A percentile compares a stretch with the other conserved stretches of the same genome.
Conservation (phyloP, 83 land plant genomes). For the Picea abies region DNA sequence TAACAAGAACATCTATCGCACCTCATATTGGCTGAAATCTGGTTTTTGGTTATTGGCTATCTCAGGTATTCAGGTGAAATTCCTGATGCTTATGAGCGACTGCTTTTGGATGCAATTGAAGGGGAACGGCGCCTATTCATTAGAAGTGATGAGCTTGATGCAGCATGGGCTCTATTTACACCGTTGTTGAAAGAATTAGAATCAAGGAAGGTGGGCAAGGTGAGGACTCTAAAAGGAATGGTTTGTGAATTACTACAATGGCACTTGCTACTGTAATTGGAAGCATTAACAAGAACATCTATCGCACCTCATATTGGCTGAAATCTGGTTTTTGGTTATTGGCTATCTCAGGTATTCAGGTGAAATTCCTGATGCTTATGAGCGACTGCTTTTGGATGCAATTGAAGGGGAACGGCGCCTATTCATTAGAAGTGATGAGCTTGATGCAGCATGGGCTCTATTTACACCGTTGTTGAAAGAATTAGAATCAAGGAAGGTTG, state of each 20-base stretch:
- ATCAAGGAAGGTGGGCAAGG: slow-evolving; percentile 71
- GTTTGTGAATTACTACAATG: neutral
- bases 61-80: slow-evolving; percentile 77
- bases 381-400: slow-evolving; percentile 85
- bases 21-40: neutral
- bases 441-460: slow-evolving; percentile 92
- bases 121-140: slow-evolving; percentile 93
- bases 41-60: neutral
- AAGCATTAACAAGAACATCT: neutral
- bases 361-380: slow-evolving; percentile 96
- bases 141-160: slow-evolving; percentile 93
- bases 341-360: slow-evolving; percentile 52
- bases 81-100: slow-evolving; percentile 94
- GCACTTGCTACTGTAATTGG: neutral
- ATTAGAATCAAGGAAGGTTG: slow-evolving; percentile 71
- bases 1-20: neutral
- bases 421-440: slow-evolving; percentile 95
- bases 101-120: slow-evolving; percentile 85
- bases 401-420: slow-evolving; percentile 89
- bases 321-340: neutral
- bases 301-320: too few relatives aligned
- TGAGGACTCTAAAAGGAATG: slow-evolving; percentile 18
- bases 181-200: slow-evolving; percentile 88
- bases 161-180: slow-evolving; percentile 91
- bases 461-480: slow-evolving; percentile 90